phyloP scores from a whole-genome alignment of 441 rosid genomes.

The Gossypium davidsonii region DNA sequence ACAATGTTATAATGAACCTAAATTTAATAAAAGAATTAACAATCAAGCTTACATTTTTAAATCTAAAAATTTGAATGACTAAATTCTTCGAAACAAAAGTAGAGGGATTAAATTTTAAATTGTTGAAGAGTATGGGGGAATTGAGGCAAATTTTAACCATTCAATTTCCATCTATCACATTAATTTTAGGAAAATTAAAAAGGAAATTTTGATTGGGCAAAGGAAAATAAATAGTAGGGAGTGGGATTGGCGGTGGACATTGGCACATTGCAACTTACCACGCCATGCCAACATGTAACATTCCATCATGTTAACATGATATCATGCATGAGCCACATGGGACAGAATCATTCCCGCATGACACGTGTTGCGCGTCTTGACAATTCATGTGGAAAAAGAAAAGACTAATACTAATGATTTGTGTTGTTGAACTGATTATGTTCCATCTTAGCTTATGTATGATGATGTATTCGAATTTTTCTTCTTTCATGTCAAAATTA shows the following conservation, averaged over 20 bases:
- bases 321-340: background rate
- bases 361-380: background rate
- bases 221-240: background rate
- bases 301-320: background rate
- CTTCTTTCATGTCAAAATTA: background rate
- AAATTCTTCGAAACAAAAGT: no score
- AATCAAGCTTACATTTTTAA: no score
- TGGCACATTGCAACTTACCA: background rate
- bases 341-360: background rate
- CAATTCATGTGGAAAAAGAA: background rate
- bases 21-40: no score
- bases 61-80: no score
- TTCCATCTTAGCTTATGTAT: background rate
- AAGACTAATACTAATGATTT: background rate
- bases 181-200: background rate
- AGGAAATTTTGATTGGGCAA: background rate
- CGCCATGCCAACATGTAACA: background rate
- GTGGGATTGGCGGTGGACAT: background rate
- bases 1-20: no score
- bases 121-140: no score
- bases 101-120: no score
- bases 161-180: background rate
- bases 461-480: background rate
- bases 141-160: no score
- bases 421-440: background rate